A percentile compares a stretch with the other conserved stretches of the same genome.
phyloP scores from a whole-genome alignment of 2,329 filamentous ascomycete species.

The Cladosporium austrohemisphaericum region DNA sequence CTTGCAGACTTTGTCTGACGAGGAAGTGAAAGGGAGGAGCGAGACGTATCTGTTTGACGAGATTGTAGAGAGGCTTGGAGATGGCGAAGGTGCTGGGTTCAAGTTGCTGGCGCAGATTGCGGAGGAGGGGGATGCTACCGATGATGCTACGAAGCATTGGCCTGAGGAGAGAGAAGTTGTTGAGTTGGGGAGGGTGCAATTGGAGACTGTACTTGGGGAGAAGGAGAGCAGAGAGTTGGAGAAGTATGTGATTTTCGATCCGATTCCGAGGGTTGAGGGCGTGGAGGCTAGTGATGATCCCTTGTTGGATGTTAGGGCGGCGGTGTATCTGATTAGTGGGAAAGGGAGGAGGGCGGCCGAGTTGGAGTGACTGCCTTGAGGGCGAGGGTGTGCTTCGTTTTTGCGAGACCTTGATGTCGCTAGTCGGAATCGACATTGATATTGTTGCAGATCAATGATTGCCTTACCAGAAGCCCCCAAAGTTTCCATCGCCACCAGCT shows the following conservation, averaged over 20 bases:
- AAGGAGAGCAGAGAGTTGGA: conserved; percentile 29
- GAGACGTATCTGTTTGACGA: conserved; percentile 50
- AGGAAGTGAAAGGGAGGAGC: conserved; percentile 37
- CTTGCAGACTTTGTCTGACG: conserved; percentile 37
- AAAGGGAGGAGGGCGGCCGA: conserved; percentile 48
- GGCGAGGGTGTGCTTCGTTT: no score
- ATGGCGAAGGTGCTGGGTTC: conserved; percentile 40
- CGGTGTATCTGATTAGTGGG: conserved; percentile 54
- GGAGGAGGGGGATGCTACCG: conserved; percentile 44
- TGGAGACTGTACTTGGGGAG: conserved; percentile 37
- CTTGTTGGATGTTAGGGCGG: conserved; percentile 53
- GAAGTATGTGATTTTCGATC: conserved; percentile 56
- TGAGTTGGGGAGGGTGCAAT: conserved; percentile 47
- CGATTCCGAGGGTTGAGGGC: conserved; percentile 53
- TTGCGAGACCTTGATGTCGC: no score
- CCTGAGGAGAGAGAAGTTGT: conserved; percentile 49
- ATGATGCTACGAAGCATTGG: conserved; percentile 53
- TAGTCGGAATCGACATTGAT: no score
- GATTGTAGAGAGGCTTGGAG: conserved; percentile 37
- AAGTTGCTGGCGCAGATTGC: conserved; percentile 51
- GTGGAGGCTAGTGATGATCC: conserved; percentile 54
- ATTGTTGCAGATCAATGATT: no score
- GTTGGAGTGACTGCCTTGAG: no score
- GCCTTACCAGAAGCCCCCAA: no score
- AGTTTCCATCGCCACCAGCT: no score